These are phyloP conservation scores for Verticillium albo-atrum DNA, from an alignment of 2,329 filamentous ascomycete genomes.

Conservation along the genomic window DNA sequence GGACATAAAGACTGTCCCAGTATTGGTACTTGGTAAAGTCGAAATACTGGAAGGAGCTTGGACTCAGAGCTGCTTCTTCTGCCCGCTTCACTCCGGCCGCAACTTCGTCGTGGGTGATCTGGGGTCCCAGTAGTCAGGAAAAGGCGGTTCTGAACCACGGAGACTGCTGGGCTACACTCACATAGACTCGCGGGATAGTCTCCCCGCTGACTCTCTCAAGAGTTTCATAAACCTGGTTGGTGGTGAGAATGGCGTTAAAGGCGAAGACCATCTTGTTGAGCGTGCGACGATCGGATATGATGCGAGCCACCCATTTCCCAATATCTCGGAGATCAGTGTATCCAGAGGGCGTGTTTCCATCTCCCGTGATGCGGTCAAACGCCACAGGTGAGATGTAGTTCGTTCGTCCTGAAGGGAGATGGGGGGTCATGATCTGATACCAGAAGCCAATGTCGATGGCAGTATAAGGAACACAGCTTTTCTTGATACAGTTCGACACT, in stretches of 20 bases:
- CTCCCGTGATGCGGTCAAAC: conserved; percentile 21
- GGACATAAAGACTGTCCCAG: conserved; percentile 28
- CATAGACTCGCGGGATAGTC: too few species aligned
- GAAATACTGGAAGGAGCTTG: background rate
- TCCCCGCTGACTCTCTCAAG: conserved; percentile 35
- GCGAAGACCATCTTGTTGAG: conserved; percentile 47
- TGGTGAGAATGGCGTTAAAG: conserved; percentile 38
- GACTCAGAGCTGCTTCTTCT: background rate
- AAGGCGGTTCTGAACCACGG: too few species aligned
- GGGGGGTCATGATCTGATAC: conserved; percentile 39
- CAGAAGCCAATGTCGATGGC: conserved; percentile 55
- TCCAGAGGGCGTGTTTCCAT: conserved; percentile 38
- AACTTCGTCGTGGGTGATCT: background rate
- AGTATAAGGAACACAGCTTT: conserved; percentile 46
- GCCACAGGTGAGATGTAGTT: conserved; percentile 23
- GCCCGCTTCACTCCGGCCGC: conserved; percentile 1
- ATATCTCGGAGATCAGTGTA: conserved; percentile 47
- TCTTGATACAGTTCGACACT: conserved; percentile 35
- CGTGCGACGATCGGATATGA: conserved; percentile 47
- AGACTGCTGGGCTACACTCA: too few species aligned
- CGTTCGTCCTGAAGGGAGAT: conserved; percentile 22
- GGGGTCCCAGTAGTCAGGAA: background rate
- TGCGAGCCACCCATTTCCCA: conserved; percentile 43
- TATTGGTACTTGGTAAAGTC: conserved; percentile 36
- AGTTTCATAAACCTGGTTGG: conserved; percentile 40